A percentile compares a stretch with the other conserved stretches of the same genome.
These are phyloP conservation scores for Corchorus capsularis DNA, from an alignment of 345 rosid species.

Conservation along the genomic window DNA sequence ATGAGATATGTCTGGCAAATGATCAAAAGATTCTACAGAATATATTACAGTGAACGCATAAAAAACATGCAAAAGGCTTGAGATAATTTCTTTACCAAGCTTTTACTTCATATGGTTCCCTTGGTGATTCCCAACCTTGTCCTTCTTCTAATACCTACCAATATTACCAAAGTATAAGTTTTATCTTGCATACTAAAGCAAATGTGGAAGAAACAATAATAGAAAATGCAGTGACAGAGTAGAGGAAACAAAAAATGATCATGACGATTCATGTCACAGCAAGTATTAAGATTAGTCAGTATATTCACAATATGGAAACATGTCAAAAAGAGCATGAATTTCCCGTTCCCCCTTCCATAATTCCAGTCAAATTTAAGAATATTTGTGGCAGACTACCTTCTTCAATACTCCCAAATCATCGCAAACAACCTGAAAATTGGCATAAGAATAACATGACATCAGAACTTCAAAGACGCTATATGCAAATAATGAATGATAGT, in stretches of 20 bases:
- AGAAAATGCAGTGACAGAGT: neutral
- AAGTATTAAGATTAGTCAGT: neutral
- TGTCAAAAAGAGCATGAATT: neutral
- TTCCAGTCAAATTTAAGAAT: constrained; percentile 6
- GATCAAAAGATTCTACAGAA: constrained; percentile 7
- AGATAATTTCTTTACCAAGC: constrained; percentile 54
- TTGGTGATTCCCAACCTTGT: constrained; percentile 93
- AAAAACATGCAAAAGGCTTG: constrained; percentile 21
- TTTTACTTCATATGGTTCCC: constrained; percentile 90
- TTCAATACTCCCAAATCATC: constrained; percentile 89
- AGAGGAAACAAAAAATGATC: neutral
- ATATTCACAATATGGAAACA: neutral
- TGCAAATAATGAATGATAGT: constrained; percentile 7
- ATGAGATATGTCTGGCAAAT: constrained; percentile 16
- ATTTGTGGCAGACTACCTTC: constrained; percentile 55
- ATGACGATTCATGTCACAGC: neutral
- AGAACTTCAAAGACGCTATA: constrained; percentile 4
- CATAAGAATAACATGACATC: constrained; percentile 21
- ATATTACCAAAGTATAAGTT: neutral
- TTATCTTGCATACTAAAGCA: neutral
- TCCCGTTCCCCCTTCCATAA: neutral
- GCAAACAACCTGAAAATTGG: constrained; percentile 63
- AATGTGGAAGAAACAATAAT: neutral
- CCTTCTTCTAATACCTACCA: constrained; percentile 49
- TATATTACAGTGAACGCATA: constrained; percentile 10